Evolutionary conservation across 106 monocot species (phyloP).

Genomic region (Allium sativum): DNA sequence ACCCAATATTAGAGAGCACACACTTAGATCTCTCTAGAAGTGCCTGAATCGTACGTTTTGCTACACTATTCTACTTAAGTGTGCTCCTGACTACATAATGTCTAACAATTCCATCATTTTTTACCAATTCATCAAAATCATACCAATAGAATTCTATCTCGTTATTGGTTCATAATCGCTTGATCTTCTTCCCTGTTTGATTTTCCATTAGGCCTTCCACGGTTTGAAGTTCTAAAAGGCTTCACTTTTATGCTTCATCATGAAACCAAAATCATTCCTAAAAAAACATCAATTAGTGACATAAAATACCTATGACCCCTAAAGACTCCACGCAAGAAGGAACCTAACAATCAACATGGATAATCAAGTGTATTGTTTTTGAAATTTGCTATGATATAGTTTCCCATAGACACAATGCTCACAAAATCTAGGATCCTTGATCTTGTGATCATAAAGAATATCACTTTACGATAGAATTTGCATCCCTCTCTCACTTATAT

Average conservation of each 20-base stretch:
- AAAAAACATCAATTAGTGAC: slow-evolving; percentile 3
- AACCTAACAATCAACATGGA: not conserved
- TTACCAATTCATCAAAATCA: not conserved
- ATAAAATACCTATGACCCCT: not conserved
- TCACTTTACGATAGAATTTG: not conserved
- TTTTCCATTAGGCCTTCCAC: not conserved
- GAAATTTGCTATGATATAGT: not conserved
- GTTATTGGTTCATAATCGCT: not conserved
- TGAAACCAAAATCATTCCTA: not conserved
- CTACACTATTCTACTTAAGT: slow-evolving; percentile 1
- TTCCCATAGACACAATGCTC: not conserved
- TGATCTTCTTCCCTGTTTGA: not conserved
- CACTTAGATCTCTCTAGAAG: too few species aligned
- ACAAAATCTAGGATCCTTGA: not conserved
- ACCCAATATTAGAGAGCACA: too few species aligned
- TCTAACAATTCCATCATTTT: not conserved
- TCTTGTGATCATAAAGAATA: not conserved
- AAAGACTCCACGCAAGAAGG: not conserved
- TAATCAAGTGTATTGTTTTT: not conserved
- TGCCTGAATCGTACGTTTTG: too few species aligned
- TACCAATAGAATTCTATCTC: not conserved
- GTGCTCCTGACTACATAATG: not conserved
- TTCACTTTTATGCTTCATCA: slow-evolving; percentile 5
- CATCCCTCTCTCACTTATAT: slow-evolving; percentile 1
- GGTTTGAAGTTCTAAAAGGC: slow-evolving; percentile 2